phyloP scores from a whole-genome alignment of 352 stramenopile genomes.

The Pythium phragmitis region DNA sequence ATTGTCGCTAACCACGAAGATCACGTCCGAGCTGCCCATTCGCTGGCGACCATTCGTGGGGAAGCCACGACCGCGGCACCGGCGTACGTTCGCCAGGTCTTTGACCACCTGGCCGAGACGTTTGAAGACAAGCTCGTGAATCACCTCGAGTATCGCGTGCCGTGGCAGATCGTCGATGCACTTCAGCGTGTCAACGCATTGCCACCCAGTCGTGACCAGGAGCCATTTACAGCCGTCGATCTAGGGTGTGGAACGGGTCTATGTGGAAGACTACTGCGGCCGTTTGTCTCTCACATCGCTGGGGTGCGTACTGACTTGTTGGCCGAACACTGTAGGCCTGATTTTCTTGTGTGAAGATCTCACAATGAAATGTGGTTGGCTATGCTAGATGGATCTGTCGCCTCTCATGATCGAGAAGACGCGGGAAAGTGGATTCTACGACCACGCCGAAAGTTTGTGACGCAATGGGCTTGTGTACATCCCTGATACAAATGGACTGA shows the following conservation, averaged over 20 bases:
- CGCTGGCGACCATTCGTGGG: constrained; percentile 61
- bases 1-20: constrained; percentile 36
- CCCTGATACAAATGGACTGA: neutral
- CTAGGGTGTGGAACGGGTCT: constrained; percentile 78
- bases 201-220: constrained; percentile 12
- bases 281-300: constrained; percentile 51
- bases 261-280: constrained; percentile 63
- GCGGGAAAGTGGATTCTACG: constrained; percentile 54
- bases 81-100: constrained; percentile 72
- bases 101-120: constrained; percentile 72
- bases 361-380: neutral
- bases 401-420: constrained; percentile 83
- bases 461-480: neutral
- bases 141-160: constrained; percentile 76
- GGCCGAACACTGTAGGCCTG: neutral
- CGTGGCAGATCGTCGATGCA: constrained; percentile 73
- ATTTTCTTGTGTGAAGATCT: neutral
- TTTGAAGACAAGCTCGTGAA: constrained; percentile 84
- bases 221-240: constrained; percentile 47
- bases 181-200: constrained; percentile 44
- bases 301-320: constrained; percentile 36
- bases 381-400: constrained; percentile 68
- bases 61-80: constrained; percentile 48
- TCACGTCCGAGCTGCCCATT: constrained; percentile 63
- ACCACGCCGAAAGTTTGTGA: constrained; percentile 65